Evolutionary conservation across 352 stramenopile species (phyloP).

Genomic region (Pythium periplocum): DNA sequence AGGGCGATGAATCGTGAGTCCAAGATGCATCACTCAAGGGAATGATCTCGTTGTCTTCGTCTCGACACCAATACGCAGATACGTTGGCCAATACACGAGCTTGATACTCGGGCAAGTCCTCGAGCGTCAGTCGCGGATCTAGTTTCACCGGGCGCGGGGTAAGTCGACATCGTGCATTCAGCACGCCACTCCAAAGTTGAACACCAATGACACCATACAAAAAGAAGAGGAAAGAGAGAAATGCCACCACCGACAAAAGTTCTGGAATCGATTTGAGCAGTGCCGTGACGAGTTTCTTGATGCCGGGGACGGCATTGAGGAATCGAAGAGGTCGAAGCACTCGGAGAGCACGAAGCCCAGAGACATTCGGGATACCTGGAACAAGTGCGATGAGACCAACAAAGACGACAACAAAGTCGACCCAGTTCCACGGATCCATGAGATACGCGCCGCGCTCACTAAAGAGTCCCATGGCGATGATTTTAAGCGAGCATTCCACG

Average conservation of each 20-base stretch:
- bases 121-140: conserved; percentile 25
- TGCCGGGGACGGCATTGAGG: conserved; percentile 36
- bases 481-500: conserved; percentile 83
- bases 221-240: conserved; percentile 49
- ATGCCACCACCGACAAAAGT: conserved; percentile 42
- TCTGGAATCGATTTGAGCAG: conserved; percentile 42
- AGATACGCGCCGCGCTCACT: conserved; percentile 61
- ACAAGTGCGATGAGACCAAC: conserved; percentile 45
- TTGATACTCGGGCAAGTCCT: conserved; percentile 30
- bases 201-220: conserved; percentile 76
- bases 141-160: conserved; percentile 58
- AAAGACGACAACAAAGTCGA: conserved; percentile 87
- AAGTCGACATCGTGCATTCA: conserved; percentile 62
- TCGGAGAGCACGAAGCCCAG: conserved; percentile 29
- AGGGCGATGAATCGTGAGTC: conserved; percentile 46
- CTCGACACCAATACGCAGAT: conserved; percentile 27
- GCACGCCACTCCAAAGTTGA: conserved; percentile 69
- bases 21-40: conserved; percentile 23
- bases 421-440: conserved; percentile 84
- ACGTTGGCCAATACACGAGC: conserved; percentile 27
- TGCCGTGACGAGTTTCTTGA: conserved; percentile 59
- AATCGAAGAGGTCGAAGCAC: conserved; percentile 38
- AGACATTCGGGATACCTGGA: conserved; percentile 38
- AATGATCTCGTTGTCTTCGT: conserved; percentile 25
- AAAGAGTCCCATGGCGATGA: conserved; percentile 79